Base-by-base conservation (phyloP, 495 filamentous ascomycete genomes). In the Xylaria cubensis region DNA sequence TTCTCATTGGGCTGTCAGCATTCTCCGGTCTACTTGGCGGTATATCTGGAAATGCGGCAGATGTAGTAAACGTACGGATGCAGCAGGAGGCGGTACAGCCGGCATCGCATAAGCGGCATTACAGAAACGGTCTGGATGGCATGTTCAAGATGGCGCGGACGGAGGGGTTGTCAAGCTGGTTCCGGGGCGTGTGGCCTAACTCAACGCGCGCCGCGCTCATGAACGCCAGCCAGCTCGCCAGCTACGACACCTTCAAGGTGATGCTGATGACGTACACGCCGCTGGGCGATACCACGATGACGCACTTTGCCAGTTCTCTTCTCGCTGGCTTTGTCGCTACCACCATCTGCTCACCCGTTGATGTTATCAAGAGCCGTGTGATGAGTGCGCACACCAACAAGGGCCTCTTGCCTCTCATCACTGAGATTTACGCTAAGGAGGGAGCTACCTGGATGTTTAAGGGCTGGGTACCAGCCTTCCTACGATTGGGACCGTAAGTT, bases 41-140 rank as follows among this genome's bases (percentile, higher is more conserved):
- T 32, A 79, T 97, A 9, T 92, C 93, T 13, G 96, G 96, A 69
- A 98, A 98, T 82, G 93, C 94, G 0, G 95, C 95, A 69, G 96
- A 99, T 79, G 92, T 99, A 13, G 87, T 98, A 70, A 99, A 99
- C 82, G 96, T 99, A 53, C 94, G 96, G 74, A 99, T 99, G 96
- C 96, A 99, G 81, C 91, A 95, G 84, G 96, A 98, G 80, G 91
- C 93, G 15, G 89, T 95, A 0, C 88, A 97, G 5, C 93, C 94
- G 0, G 76, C 83, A 3, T 85, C 84, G 1, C 84, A 96, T 73
- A 90, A 93, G 4, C 89, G 95, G 29, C 94, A 97, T 82, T 99
- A 99, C 86, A 89, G 89, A 64, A 86, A 98, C 76, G 97, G 95
- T 4, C 78, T 97, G 36, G 92, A 99, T 77, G 96, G 96, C 3